Base-by-base conservation (phyloP, 73 alveolate genomes). In the Durusdinium trenchii region DNA sequence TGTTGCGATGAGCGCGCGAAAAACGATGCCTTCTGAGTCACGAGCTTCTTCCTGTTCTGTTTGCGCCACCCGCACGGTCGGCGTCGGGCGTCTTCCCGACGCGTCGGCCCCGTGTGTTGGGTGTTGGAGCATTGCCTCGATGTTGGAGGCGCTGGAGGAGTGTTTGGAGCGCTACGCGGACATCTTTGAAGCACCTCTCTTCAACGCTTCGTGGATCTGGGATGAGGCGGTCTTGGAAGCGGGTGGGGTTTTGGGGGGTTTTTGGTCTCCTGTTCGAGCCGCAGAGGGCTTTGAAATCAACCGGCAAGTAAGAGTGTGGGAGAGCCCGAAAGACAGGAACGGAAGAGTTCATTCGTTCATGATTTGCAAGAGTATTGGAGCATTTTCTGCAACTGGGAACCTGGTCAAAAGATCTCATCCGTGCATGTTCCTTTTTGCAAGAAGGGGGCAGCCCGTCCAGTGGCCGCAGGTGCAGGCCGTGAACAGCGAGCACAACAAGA, bases 401-500 rank as follows among this genome's bases (percentile, higher is more conserved):
- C 69, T 57, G 69, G 69, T 57, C 23, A 57, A 23, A 12, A 57
- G 32, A 57, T 12, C 32, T 23, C 69, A 23, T 57, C 23, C 23
- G 69, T 64, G 45, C 42, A 28, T 9, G 45, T 1, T 26, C 81
- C 81, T 32, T 46, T 54, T 51, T 73, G 32, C 36, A 30, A 5
- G 50, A 71, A 36, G 46, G 64, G 9, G 28, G 28, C 36, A 5
- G 14, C n/a, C 16, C 23, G 83, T 71, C 50, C 50, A 48, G 50
- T 30, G 35, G 16, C 42, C 23, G 16, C 3, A 85, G 96, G 96
- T 89, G 67, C 43, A 40, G 46, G 96, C 96, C 5, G 85, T 89
- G 86, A 51, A 62, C 96, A 89, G 96, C 42, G 96, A 89, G 52
- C 96, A 89, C 96, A 61, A 64, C 86, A 89, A 89, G 86, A 89